A percentile compares a stretch with the other conserved stretches of the same genome.
These are phyloP conservation scores for Helichrysum umbraculigerum DNA, from an alignment of 129 eudicot genomes.

Conservation along the genomic window DNA sequence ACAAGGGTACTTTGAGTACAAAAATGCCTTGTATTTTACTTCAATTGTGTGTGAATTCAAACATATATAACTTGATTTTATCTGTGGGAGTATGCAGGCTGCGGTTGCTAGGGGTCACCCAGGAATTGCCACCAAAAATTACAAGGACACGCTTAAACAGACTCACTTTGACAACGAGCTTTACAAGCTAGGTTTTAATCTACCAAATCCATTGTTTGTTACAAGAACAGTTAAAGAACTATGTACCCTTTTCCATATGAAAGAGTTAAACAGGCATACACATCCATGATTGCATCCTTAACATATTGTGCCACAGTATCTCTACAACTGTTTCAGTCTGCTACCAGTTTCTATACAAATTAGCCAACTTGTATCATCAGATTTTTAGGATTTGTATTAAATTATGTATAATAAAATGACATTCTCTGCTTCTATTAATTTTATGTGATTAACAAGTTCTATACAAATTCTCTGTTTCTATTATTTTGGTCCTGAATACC, in stretches of 20 bases:
- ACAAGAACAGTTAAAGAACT: slow-evolving; percentile 61
- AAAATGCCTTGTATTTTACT: not conserved
- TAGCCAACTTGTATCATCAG: not conserved
- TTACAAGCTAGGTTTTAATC: slow-evolving; percentile 51
- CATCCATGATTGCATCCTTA: not conserved
- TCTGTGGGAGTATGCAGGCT: slow-evolving; percentile 39
- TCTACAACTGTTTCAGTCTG: not conserved
- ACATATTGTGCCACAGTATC: not conserved
- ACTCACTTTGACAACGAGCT: slow-evolving; percentile 46
- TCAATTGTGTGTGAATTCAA: not conserved
- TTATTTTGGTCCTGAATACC: not conserved
- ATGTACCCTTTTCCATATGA: slow-evolving; percentile 20
- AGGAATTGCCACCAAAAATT: slow-evolving; percentile 43
- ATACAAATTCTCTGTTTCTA: not conserved
- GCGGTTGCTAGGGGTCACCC: slow-evolving; percentile 83
- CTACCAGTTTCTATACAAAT: not conserved
- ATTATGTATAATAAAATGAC: too few species aligned
- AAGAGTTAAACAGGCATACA: not conserved
- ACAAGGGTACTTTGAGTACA: not conserved
- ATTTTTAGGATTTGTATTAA: not conserved
- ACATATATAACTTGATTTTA: not conserved
- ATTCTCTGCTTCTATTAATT: too few species aligned
- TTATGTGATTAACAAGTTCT: not conserved
- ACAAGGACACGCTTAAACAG: slow-evolving; percentile 52
- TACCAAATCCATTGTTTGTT: slow-evolving; percentile 56